Evolutionary conservation across 495 filamentous ascomycete genomes (phyloP).

Genomic region (Tuber aestivum): DNA sequence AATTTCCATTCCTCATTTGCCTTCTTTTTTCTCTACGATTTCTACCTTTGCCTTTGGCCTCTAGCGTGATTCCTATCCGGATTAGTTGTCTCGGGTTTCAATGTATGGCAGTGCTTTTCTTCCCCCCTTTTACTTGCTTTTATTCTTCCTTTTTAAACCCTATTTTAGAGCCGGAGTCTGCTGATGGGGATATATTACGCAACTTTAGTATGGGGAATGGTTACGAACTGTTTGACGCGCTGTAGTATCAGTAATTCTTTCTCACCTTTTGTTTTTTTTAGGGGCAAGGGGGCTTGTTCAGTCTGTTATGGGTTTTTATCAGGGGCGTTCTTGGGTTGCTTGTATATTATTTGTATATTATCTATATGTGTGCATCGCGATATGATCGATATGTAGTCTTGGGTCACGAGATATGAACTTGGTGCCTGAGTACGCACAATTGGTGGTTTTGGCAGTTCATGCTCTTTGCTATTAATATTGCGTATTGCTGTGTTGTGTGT

Average conservation of each 20-base stretch:
- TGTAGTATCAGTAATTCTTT: fast-evolving
- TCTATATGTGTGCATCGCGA: not conserved
- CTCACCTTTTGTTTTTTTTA: not conserved
- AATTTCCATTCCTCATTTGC: not conserved
- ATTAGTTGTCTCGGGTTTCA: not conserved
- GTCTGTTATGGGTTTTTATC: not conserved
- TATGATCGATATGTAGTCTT: not conserved
- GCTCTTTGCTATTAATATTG: too few species aligned
- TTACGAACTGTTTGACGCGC: not conserved
- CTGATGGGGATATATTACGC: not conserved
- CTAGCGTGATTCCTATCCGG: not conserved
- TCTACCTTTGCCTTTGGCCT: not conserved
- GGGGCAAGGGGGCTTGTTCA: not conserved
- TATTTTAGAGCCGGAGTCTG: not conserved
- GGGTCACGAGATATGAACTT: too few species aligned
- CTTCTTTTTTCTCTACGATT: too few species aligned
- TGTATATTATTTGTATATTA: not conserved
- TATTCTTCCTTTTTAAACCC: not conserved
- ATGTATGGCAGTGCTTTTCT: not conserved
- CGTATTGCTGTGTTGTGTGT: too few species aligned
- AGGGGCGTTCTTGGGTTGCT: not conserved
- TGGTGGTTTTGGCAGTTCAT: too few species aligned
- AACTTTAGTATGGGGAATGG: not conserved
- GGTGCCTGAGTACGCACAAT: too few species aligned
- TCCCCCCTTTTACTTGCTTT: not conserved